Evolutionary conservation across 73 alveolate species (phyloP), one percentile per base, ranked within the genome.

Genomic region (Paramecium primaurelia): DNA sequence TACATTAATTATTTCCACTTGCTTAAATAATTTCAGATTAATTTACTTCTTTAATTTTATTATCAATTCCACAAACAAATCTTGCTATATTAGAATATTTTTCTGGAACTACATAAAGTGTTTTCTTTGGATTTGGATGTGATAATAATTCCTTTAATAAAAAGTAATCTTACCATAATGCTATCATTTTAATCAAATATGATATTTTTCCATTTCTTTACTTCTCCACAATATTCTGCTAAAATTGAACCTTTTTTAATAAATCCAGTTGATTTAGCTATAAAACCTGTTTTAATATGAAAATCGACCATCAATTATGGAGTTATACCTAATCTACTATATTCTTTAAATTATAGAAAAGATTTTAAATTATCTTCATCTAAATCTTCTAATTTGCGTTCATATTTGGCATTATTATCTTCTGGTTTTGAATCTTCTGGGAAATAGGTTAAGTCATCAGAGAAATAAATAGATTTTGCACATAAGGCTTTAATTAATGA

Each of bases 21-120:
- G n/a, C 87, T 40, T 25, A 73, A 16, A 14, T 38, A 10, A 30
- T 18, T 20, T 32, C 10, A 32, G 8, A 37, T 30, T 12, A 7
- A 73, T 7, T 3, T 73, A 73, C 87, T 73, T 73, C 58, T 36
- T 34, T 34, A 12, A 37, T 73, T 73, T 32, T 73, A 9, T 73
- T 73, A n/a, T 73, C 59, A 14, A 73, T 73, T 36, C 87, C 87
- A 73, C 87, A 37, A n/a, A 73, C 87, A 73, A 73, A 73, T 36
- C 87, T 73, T 12, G 60, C 87, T 30, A 73, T 73, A 9, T 73
- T 73, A n/a, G 59, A 20, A 38, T 34, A 73, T 5, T 37, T 73
- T 10, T 73, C 58, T 14, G 87, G 87, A 12, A 73, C 87, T 1
- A 73, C 87, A 40, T 73, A 73, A n/a, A 73, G 59, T 20, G 58